phyloP scores from a whole-genome alignment of 2,329 filamentous ascomycete genomes.

The Phialophora expanda region DNA sequence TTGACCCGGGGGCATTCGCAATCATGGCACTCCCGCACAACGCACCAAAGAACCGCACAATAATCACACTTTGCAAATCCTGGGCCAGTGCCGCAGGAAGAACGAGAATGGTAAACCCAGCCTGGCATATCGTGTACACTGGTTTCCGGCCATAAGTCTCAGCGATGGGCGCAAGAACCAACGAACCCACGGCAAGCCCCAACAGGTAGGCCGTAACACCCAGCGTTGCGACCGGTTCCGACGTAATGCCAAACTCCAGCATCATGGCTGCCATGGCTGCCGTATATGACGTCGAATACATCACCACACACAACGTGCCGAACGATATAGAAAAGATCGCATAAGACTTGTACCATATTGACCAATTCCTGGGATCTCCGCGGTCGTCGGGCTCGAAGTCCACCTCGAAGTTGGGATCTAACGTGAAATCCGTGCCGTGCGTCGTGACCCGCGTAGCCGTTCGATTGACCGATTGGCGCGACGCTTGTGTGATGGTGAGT shows the following conservation, averaged over 20 bases:
- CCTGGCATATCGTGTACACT: constrained; percentile 71
- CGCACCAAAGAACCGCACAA: constrained; percentile 74
- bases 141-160: constrained; percentile 54
- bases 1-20: constrained; percentile 78
- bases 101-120: constrained; percentile 69
- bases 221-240: constrained; percentile 68
- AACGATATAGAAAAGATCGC: constrained; percentile 62
- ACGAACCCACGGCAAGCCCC: constrained; percentile 72
- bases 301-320: constrained; percentile 63
- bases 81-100: constrained; percentile 73
- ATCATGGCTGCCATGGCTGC: constrained; percentile 72
- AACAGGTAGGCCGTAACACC: constrained; percentile 80
- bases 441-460: constrained; percentile 50
- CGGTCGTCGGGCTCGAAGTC: constrained; percentile 69
- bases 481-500: constrained; percentile 27
- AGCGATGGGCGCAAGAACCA: constrained; percentile 73
- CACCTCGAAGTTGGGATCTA: constrained; percentile 70
- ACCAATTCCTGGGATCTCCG: constrained; percentile 72
- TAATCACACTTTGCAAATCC: constrained; percentile 70
- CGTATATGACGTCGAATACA: constrained; percentile 81
- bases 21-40: constrained; percentile 80
- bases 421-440: constrained; percentile 52
- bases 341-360: constrained; percentile 62
- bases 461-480: constrained; percentile 28
- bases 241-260: constrained; percentile 65